phyloP scores from a whole-genome alignment of 2,329 filamentous ascomycete genomes.

The Beauveria pseudobassiana region DNA sequence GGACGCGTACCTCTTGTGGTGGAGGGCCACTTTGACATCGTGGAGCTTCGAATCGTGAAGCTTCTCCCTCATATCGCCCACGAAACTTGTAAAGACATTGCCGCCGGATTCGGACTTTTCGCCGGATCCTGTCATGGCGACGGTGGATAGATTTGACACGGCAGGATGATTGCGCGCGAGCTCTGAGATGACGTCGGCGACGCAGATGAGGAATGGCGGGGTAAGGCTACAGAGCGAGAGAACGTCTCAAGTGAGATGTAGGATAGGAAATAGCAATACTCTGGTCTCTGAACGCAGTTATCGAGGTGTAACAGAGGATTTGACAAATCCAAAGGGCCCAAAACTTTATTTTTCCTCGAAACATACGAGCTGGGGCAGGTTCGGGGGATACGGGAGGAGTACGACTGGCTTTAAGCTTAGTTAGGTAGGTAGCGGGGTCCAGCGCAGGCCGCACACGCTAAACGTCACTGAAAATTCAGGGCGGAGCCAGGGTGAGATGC shows the following conservation, averaged over 20 bases:
- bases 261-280: neutral
- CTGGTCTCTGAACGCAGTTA: neutral
- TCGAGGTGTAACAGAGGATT: neutral
- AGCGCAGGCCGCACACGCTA: neutral
- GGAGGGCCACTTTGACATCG: slow-evolving; percentile 49
- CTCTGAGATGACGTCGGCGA: neutral
- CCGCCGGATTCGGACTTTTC: slow-evolving; percentile 18
- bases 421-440: neutral
- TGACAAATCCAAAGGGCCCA: neutral
- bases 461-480: slow-evolving; percentile 2
- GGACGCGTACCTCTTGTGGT: slow-evolving; percentile 49
- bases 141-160: neutral
- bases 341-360: neutral
- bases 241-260: neutral
- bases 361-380: neutral
- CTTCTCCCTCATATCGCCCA: slow-evolving; percentile 48
- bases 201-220: neutral
- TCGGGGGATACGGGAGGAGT: neutral
- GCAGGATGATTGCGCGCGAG: neutral
- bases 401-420: neutral
- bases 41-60: slow-evolving; percentile 46
- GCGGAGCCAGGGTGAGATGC: neutral
- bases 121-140: slow-evolving; percentile 22
- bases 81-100: slow-evolving; percentile 25
- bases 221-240: neutral